Conservation (phyloP, 2,329 filamentous ascomycete species). For the Intubia oerlemansii region DNA sequence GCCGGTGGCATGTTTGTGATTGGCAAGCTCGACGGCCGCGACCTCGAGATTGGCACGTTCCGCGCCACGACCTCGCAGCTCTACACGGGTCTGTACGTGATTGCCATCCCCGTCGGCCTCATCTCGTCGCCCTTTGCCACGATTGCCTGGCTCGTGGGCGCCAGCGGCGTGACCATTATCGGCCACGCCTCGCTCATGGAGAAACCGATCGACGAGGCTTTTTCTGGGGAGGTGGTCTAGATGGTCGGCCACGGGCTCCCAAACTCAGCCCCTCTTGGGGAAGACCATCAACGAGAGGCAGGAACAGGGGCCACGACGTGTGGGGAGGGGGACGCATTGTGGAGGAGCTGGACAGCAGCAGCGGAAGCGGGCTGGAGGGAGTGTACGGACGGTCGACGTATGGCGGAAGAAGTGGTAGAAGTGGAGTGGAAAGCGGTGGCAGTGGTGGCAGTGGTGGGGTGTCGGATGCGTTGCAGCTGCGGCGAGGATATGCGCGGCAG, state of each 20-base stretch:
- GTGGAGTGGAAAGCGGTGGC: too few relatives aligned
- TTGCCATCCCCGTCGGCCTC: constrained; percentile 69
- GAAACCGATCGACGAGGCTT: constrained; percentile 99
- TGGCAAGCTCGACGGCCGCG: constrained; percentile 69
- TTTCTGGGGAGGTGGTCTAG: constrained; percentile 99
- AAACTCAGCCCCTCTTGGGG: constrained; percentile 83
- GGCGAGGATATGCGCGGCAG: constrained; percentile 16
- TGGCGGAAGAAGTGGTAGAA: too few relatives aligned
- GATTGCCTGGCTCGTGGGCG: constrained; percentile 87
- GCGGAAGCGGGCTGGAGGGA: constrained; percentile 24
- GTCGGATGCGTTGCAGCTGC: constrained; percentile 12
- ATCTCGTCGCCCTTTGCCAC: constrained; percentile 69
- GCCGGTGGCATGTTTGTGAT: constrained; percentile 78
- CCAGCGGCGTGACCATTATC: constrained; percentile 78
- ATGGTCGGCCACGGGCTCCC: constrained; percentile 99
- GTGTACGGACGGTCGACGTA: too few relatives aligned
- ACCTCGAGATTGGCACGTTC: constrained; percentile 68
- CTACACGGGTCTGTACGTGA: constrained; percentile 68
- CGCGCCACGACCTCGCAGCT: constrained; percentile 80
- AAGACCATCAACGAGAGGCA: constrained; percentile 62
- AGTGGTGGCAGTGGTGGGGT: too few relatives aligned
- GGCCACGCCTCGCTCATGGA: constrained; percentile 93
- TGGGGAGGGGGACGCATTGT: constrained; percentile 23
- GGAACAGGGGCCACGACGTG: constrained; percentile 8
- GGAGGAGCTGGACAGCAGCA: constrained; percentile 45